Conservation (phyloP, 306 rosid genomes). For the Sechiopsis laciniata region DNA sequence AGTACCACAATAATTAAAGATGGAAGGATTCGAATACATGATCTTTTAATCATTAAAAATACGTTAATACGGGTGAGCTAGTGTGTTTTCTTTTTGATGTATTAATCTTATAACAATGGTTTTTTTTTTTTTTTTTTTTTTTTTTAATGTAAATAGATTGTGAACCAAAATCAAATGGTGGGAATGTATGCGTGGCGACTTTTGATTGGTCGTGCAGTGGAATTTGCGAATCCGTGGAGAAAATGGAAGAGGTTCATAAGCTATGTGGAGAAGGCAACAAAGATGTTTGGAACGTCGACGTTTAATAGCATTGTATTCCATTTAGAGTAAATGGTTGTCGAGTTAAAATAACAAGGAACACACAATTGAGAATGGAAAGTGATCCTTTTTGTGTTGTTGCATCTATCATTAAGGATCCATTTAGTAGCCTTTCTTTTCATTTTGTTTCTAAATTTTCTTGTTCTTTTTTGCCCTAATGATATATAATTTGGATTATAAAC, state of each 20-base stretch:
- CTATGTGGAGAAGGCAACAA: conserved; percentile 65
- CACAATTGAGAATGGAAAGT: neutral
- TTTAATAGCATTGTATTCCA: conserved; percentile 23
- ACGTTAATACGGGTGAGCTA: too few relatives aligned
- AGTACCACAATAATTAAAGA: too few relatives aligned
- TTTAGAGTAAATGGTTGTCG: neutral
- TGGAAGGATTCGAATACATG: too few relatives aligned
- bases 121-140: neutral
- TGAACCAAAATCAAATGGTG: conserved; percentile 57
- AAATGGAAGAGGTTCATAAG: conserved; percentile 59
- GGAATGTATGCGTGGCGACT: conserved; percentile 76
- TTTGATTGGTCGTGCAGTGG: conserved; percentile 97
- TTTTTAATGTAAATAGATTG: conserved; percentile 42
- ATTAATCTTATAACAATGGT: neutral
- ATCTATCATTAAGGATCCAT: neutral
- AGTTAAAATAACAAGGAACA: neutral
- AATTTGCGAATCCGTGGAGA: conserved; percentile 64
- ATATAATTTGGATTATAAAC: too few relatives aligned
- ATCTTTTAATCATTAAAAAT: too few relatives aligned
- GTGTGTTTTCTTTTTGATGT: too few relatives aligned
- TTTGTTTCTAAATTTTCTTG: too few relatives aligned
- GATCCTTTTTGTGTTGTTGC: too few relatives aligned
- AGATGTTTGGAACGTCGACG: conserved; percentile 58
- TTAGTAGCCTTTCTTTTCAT: too few relatives aligned
- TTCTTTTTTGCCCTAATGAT: too few relatives aligned